Evolutionary conservation across 768 basidiomycete genomes (phyloP).

Genomic region (Agrocybe chaxingu): DNA sequence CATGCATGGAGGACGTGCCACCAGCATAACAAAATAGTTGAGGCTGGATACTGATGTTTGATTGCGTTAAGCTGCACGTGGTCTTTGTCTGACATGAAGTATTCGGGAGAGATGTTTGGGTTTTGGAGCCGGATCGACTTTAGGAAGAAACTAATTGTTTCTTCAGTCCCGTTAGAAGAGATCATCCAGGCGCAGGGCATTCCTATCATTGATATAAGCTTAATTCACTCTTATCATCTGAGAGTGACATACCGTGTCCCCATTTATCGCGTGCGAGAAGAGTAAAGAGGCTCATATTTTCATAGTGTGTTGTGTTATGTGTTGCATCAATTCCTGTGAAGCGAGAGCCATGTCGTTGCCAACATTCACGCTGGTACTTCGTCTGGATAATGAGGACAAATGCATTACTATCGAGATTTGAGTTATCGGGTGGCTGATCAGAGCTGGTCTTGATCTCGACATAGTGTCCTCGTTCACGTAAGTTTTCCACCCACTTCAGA

Average conservation of each 20-base stretch:
- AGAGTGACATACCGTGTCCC: slow-evolving; percentile 6
- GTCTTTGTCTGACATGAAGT: too few species aligned
- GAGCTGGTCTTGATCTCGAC: slow-evolving; percentile 6
- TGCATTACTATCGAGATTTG: background rate
- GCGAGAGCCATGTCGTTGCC: background rate
- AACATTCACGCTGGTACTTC: slow-evolving; percentile 4
- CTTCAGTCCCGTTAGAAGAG: slow-evolving; percentile 12
- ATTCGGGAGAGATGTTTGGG: background rate
- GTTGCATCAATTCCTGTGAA: slow-evolving; percentile 9
- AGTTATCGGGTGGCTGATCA: background rate
- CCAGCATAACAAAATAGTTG: slow-evolving; percentile 20
- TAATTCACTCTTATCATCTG: too few species aligned
- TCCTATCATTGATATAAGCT: too few species aligned
- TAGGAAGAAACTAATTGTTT: slow-evolving; percentile 15
- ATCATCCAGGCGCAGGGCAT: slow-evolving; percentile 19
- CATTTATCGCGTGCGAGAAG: slow-evolving; percentile 7
- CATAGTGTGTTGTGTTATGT: slow-evolving; percentile 12
- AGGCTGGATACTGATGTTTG: background rate
- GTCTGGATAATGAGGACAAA: slow-evolving; percentile 14
- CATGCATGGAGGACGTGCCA: slow-evolving; percentile 29
- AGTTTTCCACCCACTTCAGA: slow-evolving; percentile 4
- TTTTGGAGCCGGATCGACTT: background rate
- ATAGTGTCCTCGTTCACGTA: background rate
- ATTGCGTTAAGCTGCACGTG: too few species aligned
- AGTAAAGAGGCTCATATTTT: slow-evolving; percentile 8